phyloP scores from a whole-genome alignment of 1,284 basidiomycete genomes.

The Ganoderma leucocontextum region DNA sequence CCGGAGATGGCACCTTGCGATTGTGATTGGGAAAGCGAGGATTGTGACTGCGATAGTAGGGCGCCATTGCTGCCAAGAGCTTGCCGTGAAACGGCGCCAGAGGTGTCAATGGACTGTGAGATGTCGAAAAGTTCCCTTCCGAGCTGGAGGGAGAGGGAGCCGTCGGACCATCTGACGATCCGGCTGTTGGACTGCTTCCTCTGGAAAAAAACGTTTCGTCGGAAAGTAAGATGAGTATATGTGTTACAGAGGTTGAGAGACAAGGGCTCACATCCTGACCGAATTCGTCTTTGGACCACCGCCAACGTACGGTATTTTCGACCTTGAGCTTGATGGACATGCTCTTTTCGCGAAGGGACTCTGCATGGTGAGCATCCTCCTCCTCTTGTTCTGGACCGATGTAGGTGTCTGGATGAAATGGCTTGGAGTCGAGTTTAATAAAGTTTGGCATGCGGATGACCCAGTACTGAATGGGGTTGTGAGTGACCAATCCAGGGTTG shows the following conservation, averaged over 20 bases:
- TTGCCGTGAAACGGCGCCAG: slow-evolving; percentile 64
- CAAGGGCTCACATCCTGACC: slow-evolving; percentile 69
- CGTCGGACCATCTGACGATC: slow-evolving; percentile 92
- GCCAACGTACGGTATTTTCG: slow-evolving; percentile 92
- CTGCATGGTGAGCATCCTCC: slow-evolving; percentile 62
- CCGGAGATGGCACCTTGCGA: slow-evolving; percentile 21
- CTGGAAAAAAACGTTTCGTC: slow-evolving; percentile 45
- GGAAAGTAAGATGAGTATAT: slow-evolving; percentile 7
- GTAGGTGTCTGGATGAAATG: slow-evolving; percentile 84
- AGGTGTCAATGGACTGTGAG: slow-evolving; percentile 76
- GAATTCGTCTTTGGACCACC: slow-evolving; percentile 79
- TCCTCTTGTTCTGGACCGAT: slow-evolving; percentile 83
- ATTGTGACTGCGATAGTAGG: slow-evolving; percentile 25
- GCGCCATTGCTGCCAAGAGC: slow-evolving; percentile 55
- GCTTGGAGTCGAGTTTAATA: slow-evolving; percentile 82
- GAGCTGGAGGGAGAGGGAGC: slow-evolving; percentile 84
- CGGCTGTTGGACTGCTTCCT: slow-evolving; percentile 87
- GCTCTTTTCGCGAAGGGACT: slow-evolving; percentile 71
- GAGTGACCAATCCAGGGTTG: too few relatives aligned
- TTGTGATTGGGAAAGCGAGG: slow-evolving; percentile 30
- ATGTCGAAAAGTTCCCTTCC: slow-evolving; percentile 94
- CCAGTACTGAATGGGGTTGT: slow-evolving; percentile 66
- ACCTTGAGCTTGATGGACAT: slow-evolving; percentile 87
- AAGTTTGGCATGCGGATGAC: slow-evolving; percentile 87
- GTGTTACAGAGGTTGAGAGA: not conserved